Base-by-base conservation (phyloP, 1,284 basidiomycete genomes). In the Moniliophthora roreri region DNA sequence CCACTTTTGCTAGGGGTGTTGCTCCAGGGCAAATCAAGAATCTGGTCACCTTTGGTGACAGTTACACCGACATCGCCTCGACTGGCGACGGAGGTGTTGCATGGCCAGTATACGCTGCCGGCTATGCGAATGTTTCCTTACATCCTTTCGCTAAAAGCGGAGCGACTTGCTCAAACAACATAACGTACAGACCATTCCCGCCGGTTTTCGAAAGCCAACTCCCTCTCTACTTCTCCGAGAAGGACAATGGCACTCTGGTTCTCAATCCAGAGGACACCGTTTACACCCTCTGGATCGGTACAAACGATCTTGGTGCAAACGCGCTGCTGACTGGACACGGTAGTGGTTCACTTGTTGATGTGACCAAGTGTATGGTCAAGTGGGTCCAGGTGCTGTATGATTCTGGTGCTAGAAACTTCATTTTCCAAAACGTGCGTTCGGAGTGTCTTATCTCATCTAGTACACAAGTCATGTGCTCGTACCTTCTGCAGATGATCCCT, bases 281-380 rank as follows among this genome's bases (percentile, higher is more conserved):
- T 11, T 77, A 74, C 55, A 73, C 72, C 0, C 64, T 77, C 15
- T 78, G 76, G 76, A 70, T 77, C 45, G 76, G 76, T 2, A 77
- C 75, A 7, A 78, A 76, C 55, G 75, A 77, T 59, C 64, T 77
- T 21, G 75, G 76, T 3, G 65, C 63, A 4, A 70, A 69, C 32
- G 65, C 71, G 4, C 62, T 79, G 26, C 52, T 78, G 9, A 75
- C 72, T 5, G 72, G 71, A 2, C 63, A 60, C 37, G 65, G 63
- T 6, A 62, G 60, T 10, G 66, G 64, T 7, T 73, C 71, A 3
- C 55, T 77, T 23, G 71, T 75, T 2, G 71, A 77, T 48, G 72
- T 73, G 5, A 71, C 70, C 9, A 59, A 61, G 6, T 78, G 75
- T 55, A 71, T 73, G 65, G 66, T 76, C 8, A 69, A 75, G 41